Conservation (phyloP, 2,329 filamentous ascomycete genomes). For the Sclerotiophoma versabilis region DNA sequence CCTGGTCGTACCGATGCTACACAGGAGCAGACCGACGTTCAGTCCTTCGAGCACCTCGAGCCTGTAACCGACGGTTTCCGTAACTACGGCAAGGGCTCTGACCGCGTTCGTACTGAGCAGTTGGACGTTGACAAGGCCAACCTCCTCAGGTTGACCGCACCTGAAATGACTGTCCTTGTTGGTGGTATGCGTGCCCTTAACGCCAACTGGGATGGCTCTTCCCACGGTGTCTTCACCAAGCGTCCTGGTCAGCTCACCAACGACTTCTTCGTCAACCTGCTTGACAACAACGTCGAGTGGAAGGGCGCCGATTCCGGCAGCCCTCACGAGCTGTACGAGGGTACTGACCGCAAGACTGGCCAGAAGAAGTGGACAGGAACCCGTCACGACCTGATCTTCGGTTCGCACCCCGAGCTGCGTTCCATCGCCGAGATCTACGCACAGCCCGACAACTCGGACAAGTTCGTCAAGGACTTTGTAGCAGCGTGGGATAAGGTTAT, state of each 20-base stretch:
- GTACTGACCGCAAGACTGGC: constrained; percentile 70
- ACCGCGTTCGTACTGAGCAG: constrained; percentile 70
- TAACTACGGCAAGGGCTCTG: constrained; percentile 72
- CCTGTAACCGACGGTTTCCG: constrained; percentile 79
- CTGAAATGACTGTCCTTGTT: constrained; percentile 73
- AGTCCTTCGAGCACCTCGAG: constrained; percentile 71
- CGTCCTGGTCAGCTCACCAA: constrained; percentile 74
- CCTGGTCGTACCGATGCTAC: constrained; percentile 76
- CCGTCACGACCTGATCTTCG: constrained; percentile 73
- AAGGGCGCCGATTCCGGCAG: constrained; percentile 57
- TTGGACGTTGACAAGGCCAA: constrained; percentile 75
- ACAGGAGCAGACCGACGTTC: constrained; percentile 73
- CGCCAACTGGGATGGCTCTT: constrained; percentile 74
- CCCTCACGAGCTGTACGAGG: constrained; percentile 65
- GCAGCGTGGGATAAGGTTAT: constrained; percentile 77
- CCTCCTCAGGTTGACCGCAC: constrained; percentile 72
- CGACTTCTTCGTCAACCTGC: constrained; percentile 83
- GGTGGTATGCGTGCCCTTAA: constrained; percentile 75
- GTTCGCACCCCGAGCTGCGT: constrained; percentile 76
- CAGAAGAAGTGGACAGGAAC: constrained; percentile 73
- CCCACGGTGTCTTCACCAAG: constrained; percentile 71
- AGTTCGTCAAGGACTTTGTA: constrained; percentile 76
- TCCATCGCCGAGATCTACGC: constrained; percentile 75
- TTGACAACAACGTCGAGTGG: constrained; percentile 73
- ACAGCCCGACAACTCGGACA: constrained; percentile 63